Conservation (phyloP, 1,139 yeast species). For the Protomyces inouyei region DNA sequence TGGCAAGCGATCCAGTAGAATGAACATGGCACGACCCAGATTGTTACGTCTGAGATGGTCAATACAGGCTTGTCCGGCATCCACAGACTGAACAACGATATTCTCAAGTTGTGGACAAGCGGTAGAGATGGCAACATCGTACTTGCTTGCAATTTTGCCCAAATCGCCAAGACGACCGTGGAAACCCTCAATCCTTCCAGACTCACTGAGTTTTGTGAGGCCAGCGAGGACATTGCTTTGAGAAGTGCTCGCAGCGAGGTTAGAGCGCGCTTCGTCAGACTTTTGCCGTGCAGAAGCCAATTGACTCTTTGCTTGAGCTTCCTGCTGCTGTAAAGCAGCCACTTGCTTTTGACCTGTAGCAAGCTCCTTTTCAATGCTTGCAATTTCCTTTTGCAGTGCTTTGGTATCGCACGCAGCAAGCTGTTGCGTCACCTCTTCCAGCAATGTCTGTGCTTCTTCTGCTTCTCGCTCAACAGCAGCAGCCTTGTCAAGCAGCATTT, state of each 20-base stretch:
- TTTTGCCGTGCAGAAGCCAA: constrained; percentile 57
- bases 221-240: constrained; percentile 71
- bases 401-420: constrained; percentile 51
- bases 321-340: constrained; percentile 46
- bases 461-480: constrained; percentile 45
- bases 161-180: constrained; percentile 74
- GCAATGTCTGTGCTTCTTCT: constrained; percentile 44
- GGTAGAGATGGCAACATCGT: constrained; percentile 90
- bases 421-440: constrained; percentile 51
- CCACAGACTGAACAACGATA: constrained; percentile 90
- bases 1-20: constrained; percentile 69
- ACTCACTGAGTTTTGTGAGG: constrained; percentile 60
- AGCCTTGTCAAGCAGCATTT: constrained; percentile 53
- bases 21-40: constrained; percentile 85
- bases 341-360: neutral
- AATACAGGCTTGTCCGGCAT: constrained; percentile 86
- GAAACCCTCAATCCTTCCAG: constrained; percentile 83
- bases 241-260: constrained; percentile 56
- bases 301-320: constrained; percentile 52
- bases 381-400: constrained; percentile 3
- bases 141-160: constrained; percentile 79
- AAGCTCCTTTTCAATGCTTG: neutral
- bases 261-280: constrained; percentile 59
- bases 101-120: constrained; percentile 91
- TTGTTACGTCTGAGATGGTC: constrained; percentile 78